Evolutionary conservation across 2,329 filamentous ascomycete genomes (phyloP).

Genomic region (Phialophora tarda): DNA sequence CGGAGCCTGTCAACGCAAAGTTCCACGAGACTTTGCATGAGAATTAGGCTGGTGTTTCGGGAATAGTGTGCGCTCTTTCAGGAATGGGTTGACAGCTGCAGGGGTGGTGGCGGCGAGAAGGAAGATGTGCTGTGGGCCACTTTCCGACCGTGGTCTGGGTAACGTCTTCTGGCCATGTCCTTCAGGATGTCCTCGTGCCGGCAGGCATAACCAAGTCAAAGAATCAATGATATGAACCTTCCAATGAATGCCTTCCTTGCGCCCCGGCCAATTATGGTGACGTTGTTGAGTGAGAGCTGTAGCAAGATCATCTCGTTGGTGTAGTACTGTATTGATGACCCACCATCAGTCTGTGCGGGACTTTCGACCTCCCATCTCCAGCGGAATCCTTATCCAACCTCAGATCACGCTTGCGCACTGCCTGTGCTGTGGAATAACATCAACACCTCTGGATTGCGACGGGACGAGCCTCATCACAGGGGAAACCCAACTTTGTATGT

Average conservation of each 20-base stretch:
- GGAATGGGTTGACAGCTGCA: not conserved
- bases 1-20: slow-evolving; percentile 57
- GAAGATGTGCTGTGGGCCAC: not conserved
- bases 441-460: not conserved
- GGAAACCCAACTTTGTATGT: not conserved
- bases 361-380: not conserved
- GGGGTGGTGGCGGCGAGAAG: not conserved
- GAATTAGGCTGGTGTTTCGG: slow-evolving; percentile 49
- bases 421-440: not conserved
- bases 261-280: not conserved
- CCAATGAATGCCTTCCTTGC: not conserved
- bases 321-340: not conserved
- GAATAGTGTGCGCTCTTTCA: not conserved
- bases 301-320: not conserved
- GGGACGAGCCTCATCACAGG: not conserved
- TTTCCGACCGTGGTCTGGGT: not conserved
- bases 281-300: not conserved
- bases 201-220: not conserved
- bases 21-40: slow-evolving; percentile 61
- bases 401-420: not conserved
- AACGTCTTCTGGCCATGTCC: not conserved
- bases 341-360: not conserved
- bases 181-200: not conserved
- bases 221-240: not conserved
- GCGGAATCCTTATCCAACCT: not conserved